Evolutionary conservation across 768 basidiomycete genomes (phyloP), one percentile per base, ranked within the genome.

Genomic region (Mycena belliarum): DNA sequence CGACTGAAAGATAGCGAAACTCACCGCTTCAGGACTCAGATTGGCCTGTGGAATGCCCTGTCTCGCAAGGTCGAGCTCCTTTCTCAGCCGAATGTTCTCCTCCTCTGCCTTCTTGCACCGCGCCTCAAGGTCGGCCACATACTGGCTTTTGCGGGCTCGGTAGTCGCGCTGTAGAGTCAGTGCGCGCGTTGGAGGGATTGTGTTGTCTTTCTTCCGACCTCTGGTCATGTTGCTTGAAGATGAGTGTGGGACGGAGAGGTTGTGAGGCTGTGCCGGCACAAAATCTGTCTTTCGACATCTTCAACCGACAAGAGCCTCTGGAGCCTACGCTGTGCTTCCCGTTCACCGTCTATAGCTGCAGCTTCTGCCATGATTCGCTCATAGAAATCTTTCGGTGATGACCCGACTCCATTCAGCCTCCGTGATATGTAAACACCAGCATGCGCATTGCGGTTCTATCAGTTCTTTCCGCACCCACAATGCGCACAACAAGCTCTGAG

Each of bases 91-190:
- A 1, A 42, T 70, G 63, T 85, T 86, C 68, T 87, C 85, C 29
- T 76, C 79, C 63, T 87, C 85, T 14, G 77, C 75, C 29, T 67
- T 72, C n/a, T 73, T 74, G 65, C 78, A 80, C 25, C 83, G 79
- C 20, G 79, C 75, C 66, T 87, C 84, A 40, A 87, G 76, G 42
- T 81, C 81, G 6, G 78, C 69, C 46, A 86, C 67, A 69, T 86
- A 83, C 52, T 76, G 76, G 6, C 83, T 81, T 64, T 82, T 83
- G 49, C 85, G 77, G 8, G 84, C 85, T 20, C 85, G 80, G 66
- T 86, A 87, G 69, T 85, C 85, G 12, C 85, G 79, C 67, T 87
- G 85, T 63, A 85, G 83, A 45, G 80, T 75, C 26, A 87, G 77
- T 40, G 82, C 79, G 26, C 85, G 79, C 21, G 82, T 79, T 4